These are phyloP conservation scores for Penicillium arizonense DNA, from an alignment of 495 filamentous ascomycete species.

Conservation along the genomic window DNA sequence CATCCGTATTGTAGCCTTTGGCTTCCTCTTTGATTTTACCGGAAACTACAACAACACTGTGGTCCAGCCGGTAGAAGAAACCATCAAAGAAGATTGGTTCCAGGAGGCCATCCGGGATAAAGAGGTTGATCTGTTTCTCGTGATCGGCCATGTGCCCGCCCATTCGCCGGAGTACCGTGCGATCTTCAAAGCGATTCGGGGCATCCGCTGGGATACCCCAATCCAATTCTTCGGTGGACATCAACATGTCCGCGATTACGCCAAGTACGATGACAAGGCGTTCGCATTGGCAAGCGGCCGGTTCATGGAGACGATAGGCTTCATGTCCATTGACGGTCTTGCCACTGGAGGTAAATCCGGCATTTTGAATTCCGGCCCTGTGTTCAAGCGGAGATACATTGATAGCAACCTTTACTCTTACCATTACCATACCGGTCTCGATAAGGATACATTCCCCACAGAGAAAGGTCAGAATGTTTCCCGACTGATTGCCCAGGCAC, in stretches of 20 bases:
- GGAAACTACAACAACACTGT: conserved; percentile 86
- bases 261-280: conserved; percentile 74
- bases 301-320: conserved; percentile 98
- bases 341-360: conserved; percentile 23
- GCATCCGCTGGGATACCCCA: conserved; percentile 72
- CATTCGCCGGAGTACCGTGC: conserved; percentile 72
- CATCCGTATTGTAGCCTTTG: conserved; percentile 81
- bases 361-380: conserved; percentile 38
- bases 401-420: conserved; percentile 92
- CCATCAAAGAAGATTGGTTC: conserved; percentile 86
- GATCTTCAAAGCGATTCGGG: conserved; percentile 76
- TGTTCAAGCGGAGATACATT: conserved; percentile 80
- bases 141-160: conserved; percentile 83
- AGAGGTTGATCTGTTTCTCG: conserved; percentile 83
- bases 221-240: conserved; percentile 96
- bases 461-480: conserved; percentile 73
- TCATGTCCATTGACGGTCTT: conserved; percentile 81
- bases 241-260: conserved; percentile 84
- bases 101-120: conserved; percentile 75
- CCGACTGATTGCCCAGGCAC: conserved; percentile 63
- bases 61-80: conserved; percentile 73
- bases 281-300: conserved; percentile 86
- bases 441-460: conserved; percentile 72
- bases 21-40: conserved; percentile 91
- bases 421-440: conserved; percentile 74